A percentile compares a stretch with the other conserved stretches of the same genome.
Evolutionary conservation across 768 basidiomycete species (phyloP).

Genomic region (Pholiota conissans): DNA sequence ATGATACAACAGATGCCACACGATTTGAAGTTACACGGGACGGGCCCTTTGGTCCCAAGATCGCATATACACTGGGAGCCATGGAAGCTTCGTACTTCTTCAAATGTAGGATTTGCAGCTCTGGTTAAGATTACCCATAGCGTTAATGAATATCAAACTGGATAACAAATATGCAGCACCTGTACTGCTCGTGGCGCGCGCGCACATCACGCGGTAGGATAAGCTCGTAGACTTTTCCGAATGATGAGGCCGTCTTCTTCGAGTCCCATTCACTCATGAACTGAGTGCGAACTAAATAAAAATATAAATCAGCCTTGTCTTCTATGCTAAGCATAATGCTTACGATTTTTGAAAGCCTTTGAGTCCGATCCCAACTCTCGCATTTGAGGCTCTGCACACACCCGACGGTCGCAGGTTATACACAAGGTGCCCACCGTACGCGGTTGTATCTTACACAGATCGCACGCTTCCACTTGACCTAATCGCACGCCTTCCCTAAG

Average conservation of each 20-base stretch:
- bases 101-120: constrained; percentile 35
- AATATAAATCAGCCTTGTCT: constrained; percentile 1
- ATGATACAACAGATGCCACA: constrained; percentile 66
- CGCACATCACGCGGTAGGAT: constrained; percentile 40
- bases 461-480: constrained; percentile 50
- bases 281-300: constrained; percentile 37
- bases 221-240: constrained; percentile 62
- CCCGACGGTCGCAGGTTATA: constrained; percentile 47
- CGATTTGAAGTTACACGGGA: constrained; percentile 56
- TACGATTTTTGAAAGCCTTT: constrained; percentile 53
- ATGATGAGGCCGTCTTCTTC: constrained; percentile 31
- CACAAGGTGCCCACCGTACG: constrained; percentile 47
- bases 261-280: constrained; percentile 60
- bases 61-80: constrained; percentile 70
- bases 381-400: constrained; percentile 41
- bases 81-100: constrained; percentile 60
- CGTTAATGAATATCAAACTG: neutral
- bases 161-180: constrained; percentile 32
- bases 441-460: constrained; percentile 47
- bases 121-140: constrained; percentile 20
- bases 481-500: constrained; percentile 52
- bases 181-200: constrained; percentile 47
- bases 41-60: constrained; percentile 52
- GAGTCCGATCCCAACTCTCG: constrained; percentile 48
- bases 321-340: constrained; percentile 18